Evolutionary conservation across 257 asterid genomes (phyloP).

Genomic region (Orobanche coerulescens): DNA sequence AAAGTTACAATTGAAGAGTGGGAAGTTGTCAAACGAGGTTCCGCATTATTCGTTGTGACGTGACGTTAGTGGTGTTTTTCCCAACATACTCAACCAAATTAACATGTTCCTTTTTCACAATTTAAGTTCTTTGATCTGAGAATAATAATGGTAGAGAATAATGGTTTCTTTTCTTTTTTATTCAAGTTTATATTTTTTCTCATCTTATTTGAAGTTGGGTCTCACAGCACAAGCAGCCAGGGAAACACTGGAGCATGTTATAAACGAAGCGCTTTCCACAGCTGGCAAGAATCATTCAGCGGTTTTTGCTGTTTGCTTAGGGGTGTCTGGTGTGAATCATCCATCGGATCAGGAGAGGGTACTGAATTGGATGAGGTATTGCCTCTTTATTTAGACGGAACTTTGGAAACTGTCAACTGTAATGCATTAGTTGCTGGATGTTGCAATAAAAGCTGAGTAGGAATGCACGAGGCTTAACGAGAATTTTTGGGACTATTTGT

Average conservation of each 20-base stretch:
- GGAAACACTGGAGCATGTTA: conserved; percentile 63
- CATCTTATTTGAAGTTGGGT: conserved; percentile 1
- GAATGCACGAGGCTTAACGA: neutral
- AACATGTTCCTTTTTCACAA: too few species aligned
- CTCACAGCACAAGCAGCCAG: conserved; percentile 65
- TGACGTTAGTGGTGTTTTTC: too few species aligned
- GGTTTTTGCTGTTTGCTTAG: conserved; percentile 83
- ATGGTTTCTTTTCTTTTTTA: conserved; percentile 3
- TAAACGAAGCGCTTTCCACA: conserved; percentile 55
- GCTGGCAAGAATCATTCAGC: conserved; percentile 61
- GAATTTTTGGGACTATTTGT: neutral
- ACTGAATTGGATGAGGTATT: conserved; percentile 76
- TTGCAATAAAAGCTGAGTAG: conserved; percentile 1
- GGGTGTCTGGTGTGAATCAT: conserved; percentile 91
- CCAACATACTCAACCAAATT: too few species aligned
- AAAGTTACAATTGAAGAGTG: too few species aligned
- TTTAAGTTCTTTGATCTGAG: conserved; percentile 3
- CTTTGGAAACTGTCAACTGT: too few species aligned
- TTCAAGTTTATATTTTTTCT: neutral
- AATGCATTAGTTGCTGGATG: conserved; percentile 1
- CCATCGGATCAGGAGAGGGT: conserved; percentile 70
- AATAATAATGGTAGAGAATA: conserved; percentile 1
- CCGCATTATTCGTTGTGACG: too few species aligned
- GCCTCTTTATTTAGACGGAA: neutral
- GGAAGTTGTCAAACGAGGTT: too few species aligned